Base-by-base conservation (phyloP, 805 yeast species). In the Schizosaccharomyces japonicus region DNA sequence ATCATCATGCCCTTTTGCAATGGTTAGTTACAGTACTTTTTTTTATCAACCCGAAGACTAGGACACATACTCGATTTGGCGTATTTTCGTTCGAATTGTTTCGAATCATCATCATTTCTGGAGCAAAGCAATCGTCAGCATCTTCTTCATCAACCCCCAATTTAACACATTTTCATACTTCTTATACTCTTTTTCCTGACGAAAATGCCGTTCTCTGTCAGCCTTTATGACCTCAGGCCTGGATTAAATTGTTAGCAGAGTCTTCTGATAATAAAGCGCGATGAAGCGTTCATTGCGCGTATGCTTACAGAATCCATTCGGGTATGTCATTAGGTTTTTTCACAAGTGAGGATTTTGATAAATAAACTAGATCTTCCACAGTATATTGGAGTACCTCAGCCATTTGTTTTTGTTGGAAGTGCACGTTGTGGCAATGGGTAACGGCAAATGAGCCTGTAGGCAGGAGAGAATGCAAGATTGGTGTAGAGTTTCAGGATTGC, bases 1-100 rank as follows among this genome's bases (percentile, higher is more conserved):
- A 29, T 42, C 46, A 13, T 42, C 46, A 19, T 36, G 42, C 23
- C 23, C 42, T 36, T n/a, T n/a, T n/a, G n/a, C n/a, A n/a, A n/a
- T n/a, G n/a, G n/a, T n/a, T n/a, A n/a, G n/a, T n/a, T n/a, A 29
- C 32, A 29, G 13, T 29, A 8, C 13, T 29, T 29, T 29, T 8
- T 29, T 7, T 29, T 29, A 29, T 8, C 42, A 36, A 8, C 25
- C 26, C 6, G 23, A 19, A 36, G 23, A 36, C 5, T 6, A 36
- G 13, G 5, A 7, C 1, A 36, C 42, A 19, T 36, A 36, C 42
- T 36, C 23, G 42, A 36, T 36, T 36, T 36, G 27, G 42, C 42
- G 10, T 8, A 36, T 36, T 36, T 36, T 7, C 42, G 42, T 3
- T 36, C 42, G 1, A 27, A 15, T 17, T 36, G 42, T 36, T 27